Base-by-base conservation (phyloP, 2,329 filamentous ascomycete genomes). In the Hymenoscyphus salicellus region DNA sequence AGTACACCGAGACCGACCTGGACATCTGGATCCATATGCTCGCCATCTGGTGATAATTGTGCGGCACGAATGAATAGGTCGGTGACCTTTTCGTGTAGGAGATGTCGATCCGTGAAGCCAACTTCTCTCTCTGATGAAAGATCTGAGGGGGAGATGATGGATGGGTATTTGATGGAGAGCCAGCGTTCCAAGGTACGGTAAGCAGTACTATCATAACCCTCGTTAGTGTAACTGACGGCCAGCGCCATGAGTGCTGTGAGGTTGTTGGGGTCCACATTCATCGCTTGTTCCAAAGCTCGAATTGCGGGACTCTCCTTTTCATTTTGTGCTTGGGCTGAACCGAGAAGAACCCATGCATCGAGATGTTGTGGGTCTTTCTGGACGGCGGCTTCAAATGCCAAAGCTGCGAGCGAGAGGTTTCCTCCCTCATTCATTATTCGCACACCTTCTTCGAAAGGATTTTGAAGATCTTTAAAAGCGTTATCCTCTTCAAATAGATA, bases 231-330 rank as follows among this genome's bases (percentile, higher is more conserved):
- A 5, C 92, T 96, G 23, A 99, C 94, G 16, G 94, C 93, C 61
- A 99, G 82, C 1, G 92, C 93, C 94, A 99, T 98, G 56, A 99
- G 84, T 0, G 93, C 94, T 65, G 91, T 86, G 23, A 96, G 84
- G 75, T 97, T 97, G 73, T 87, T 89, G 0, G 93, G 89, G 72
- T 98, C 93, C 32, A 95, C 82, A 77, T 93, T 94, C 68, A 97
- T 80, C 0, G 94, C 93, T 76, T 95, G 91, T 78, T 98, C 94
- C 66, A 98, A 82, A 2, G 95, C 95, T 38, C 95, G 89, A 69
- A 99, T 97, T 2, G 95, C 95, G 0, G 95, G 94, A 8, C 92
- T 90, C 78, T 99, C 95, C 80, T 99, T 99, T 78, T 99, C 95
- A 77, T 99, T 99, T 77, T 99, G 95, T 23, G 95, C 95, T 79